Evolutionary conservation across 345 rosid species (phyloP), one percentile per base, ranked within the genome.

Genomic region (Sapria himalayana): DNA sequence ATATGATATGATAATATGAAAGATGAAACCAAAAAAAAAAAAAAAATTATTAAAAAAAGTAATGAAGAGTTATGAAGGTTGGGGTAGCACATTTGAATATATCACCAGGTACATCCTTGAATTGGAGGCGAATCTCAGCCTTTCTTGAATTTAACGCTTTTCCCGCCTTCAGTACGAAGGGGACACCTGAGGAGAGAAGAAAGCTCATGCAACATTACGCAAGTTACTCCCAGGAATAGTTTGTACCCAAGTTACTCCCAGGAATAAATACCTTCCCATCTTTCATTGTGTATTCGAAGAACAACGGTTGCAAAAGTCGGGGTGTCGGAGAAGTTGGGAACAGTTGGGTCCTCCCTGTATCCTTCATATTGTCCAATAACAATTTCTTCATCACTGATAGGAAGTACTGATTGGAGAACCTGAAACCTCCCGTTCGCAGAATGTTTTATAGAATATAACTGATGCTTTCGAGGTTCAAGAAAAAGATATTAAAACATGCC

Each of bases 51-150:
- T 9, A 45, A 41, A 39, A 24, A 7, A 31, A 33, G 24, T 31
- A 18, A 24, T 36, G 21, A 34, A 43, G 31, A 45, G 43, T 45
- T 17, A 22, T 20, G 17, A 33, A 56, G 21, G 21, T 50, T 12
- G 29, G 22, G 8, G 25, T 24, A 72, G 21, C 67, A 89, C 99
- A 69, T 74, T 51, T 77, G 65, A 74, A 89, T 54, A 89, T 89
- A 62, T 89, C 95, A 14, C 99, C 95, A 29, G 98, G 99, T 64
- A 79, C 92, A 55, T 89, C 99, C 71, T 89, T 89, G 56, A 89
- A 89, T 60, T 89, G 95, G 61, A 89, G 63, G 13, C 98, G 92
- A 50, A 89, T 89, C 74, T 89, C 95, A 22, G 99, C 99, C 69
- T 91, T 91, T 59, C 81, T 79, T 42, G 99, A 91, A 54, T 70